These are phyloP conservation scores for Aphanocladium album DNA, from an alignment of 2,329 filamentous ascomycete species.

Conservation along the genomic window DNA sequence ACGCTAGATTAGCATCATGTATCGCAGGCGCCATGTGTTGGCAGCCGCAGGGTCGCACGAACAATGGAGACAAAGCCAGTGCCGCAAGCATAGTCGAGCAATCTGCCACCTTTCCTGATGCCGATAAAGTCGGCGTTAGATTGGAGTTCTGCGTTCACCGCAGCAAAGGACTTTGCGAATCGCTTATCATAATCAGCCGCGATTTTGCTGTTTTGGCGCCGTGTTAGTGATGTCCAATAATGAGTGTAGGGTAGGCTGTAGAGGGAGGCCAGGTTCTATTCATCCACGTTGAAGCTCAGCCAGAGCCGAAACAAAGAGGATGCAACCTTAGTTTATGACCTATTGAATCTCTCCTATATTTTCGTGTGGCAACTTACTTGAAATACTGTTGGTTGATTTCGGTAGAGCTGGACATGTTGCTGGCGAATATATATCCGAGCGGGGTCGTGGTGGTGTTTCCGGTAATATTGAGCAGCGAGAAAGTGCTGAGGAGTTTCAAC, in stretches of 20 bases:
- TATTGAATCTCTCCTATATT: not conserved
- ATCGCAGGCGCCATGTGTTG: too few relatives aligned
- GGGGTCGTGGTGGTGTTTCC: not conserved
- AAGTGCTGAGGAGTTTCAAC: not conserved
- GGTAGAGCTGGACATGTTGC: constrained; percentile 28
- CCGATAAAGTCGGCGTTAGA: constrained; percentile 56
- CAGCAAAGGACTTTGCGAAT: constrained; percentile 47
- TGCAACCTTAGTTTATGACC: too few relatives aligned
- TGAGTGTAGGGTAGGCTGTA: not conserved
- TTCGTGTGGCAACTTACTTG: constrained; percentile 31
- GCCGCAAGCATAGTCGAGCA: constrained; percentile 75
- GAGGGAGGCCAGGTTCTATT: too few relatives aligned
- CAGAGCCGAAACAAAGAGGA: too few relatives aligned
- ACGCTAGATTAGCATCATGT: not conserved
- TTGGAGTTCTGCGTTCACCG: constrained; percentile 51
- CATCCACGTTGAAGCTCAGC: too few relatives aligned
- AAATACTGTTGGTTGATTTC: constrained; percentile 37
- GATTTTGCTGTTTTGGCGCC: constrained; percentile 21
- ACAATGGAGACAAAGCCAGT: constrained; percentile 63
- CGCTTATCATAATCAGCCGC: constrained; percentile 41
- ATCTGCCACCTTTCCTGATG: constrained; percentile 41
- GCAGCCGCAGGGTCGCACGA: constrained; percentile 20
- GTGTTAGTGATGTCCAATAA: not conserved
- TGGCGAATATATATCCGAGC: not conserved
- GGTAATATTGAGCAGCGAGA: not conserved